These are phyloP conservation scores for Phytophthora hibernalis DNA, from an alignment of 352 stramenopile species.

Conservation along the genomic window DNA sequence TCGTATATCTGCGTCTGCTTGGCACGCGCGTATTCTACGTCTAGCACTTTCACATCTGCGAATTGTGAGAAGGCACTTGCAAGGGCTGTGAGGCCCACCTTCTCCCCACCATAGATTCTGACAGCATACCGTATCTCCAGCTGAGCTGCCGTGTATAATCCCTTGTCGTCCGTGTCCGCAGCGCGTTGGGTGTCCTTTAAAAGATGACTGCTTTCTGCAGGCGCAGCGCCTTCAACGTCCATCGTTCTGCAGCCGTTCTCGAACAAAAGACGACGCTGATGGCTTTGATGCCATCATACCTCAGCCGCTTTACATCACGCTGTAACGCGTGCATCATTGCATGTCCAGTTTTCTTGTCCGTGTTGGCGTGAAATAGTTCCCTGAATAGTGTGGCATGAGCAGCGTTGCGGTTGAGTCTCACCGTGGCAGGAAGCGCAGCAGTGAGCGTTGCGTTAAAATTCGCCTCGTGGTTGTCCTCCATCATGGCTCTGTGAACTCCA, in stretches of 20 bases:
- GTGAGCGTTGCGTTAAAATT: constrained; percentile 4
- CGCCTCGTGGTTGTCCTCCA: constrained; percentile 3
- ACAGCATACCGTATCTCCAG: constrained; percentile 6
- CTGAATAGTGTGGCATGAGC: neutral
- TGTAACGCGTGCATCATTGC: constrained; percentile 3
- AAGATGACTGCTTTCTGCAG: constrained; percentile 7
- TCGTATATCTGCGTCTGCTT: constrained; percentile 1
- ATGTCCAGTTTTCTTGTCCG: neutral
- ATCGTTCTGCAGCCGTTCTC: neutral
- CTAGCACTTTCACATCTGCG: neutral
- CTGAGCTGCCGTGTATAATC: neutral
- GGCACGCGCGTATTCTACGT: constrained; percentile 9
- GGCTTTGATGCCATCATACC: constrained; percentile 2
- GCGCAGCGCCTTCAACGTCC: neutral
- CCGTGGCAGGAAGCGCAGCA: neutral
- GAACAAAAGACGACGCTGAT: constrained; percentile 2
- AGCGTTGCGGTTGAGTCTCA: neutral
- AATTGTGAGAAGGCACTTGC: neutral
- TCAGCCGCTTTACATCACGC: constrained; percentile 1
- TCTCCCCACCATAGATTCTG: neutral
- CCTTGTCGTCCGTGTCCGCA: neutral
- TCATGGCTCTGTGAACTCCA: neutral
- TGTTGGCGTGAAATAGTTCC: constrained; percentile 8
- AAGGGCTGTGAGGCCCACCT: neutral
- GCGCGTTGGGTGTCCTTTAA: neutral